Evolutionary conservation across 2,329 filamentous ascomycete genomes (phyloP).

Genomic region (Neopestalotiopsis rosae): DNA sequence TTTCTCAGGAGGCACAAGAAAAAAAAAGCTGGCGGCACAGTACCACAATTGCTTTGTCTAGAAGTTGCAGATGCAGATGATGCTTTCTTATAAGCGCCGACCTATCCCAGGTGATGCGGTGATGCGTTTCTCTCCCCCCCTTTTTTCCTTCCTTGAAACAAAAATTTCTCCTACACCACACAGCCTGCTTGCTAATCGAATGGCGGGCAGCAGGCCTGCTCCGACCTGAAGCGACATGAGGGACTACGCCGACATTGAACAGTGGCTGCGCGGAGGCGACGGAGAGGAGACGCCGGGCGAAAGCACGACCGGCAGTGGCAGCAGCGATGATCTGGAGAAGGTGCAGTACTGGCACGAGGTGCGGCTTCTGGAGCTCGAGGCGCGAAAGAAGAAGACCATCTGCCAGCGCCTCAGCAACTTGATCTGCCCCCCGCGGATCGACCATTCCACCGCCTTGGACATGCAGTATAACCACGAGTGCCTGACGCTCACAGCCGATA

Average conservation of each 20-base stretch:
- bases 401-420: slow-evolving; percentile 1
- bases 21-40: neutral
- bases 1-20: neutral
- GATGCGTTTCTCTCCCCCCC: neutral
- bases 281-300: neutral
- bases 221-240: neutral
- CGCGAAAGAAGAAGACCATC: slow-evolving; percentile 13
- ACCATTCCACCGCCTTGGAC: neutral
- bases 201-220: neutral
- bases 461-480: slow-evolving; percentile 33
- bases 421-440: neutral
- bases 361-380: slow-evolving; percentile 1
- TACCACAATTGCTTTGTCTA: neutral
- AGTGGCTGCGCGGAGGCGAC: slow-evolving; percentile 2
- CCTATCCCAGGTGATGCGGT: neutral
- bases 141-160: neutral
- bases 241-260: slow-evolving; percentile 5
- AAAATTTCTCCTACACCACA: neutral
- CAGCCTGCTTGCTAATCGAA: neutral
- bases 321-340: slow-evolving; percentile 4
- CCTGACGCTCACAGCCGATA: slow-evolving; percentile 35
- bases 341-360: slow-evolving; percentile 9
- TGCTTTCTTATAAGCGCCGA: neutral
- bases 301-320: neutral
- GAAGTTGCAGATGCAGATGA: neutral